Evolutionary conservation across 1,284 basidiomycete species (phyloP), one percentile per base, ranked within the genome.

Genomic region (Rhizoctonia solani): DNA sequence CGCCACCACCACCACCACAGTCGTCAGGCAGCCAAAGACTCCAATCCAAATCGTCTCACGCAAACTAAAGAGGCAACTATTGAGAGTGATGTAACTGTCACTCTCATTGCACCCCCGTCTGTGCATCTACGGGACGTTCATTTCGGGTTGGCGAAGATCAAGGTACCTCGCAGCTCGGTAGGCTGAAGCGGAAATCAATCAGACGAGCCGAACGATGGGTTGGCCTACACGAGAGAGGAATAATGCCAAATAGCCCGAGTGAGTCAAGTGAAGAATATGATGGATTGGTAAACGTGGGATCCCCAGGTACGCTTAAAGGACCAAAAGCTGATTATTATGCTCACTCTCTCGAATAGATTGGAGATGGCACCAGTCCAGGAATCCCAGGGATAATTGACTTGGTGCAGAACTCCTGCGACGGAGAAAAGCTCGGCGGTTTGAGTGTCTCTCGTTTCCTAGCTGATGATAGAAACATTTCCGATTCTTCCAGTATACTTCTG

Each of bases 61-160:
- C 13, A 9, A 6, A 9, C 8, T 16, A 32, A 16, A 16, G 27
- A 42, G 5, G 4, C 16, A 19, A 13, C 32, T 32, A 4, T n/a
- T 6, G 39, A 44, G 8, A 25, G 41, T 8, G 21, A 37, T 11
- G 11, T 4, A 25, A 32, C n/a, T 14, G 37, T 42, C 49, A 52
- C 34, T 11, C 53, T 63, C 37, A 53, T 63, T 19, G 59, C 49
- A 2, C 59, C 59, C 14, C 19, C 39, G 2, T 63, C 59, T 21
- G 23, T 53, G 19, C 47, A 49, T 9, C 29, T 53, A 3, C 37
- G 16, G 37, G 37, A 39, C 37, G 37, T 9, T 11, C 44, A 6
- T 46, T 39, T 8, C 37, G 37, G 16, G 16, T 39, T 16, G 16
- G 37, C 37, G 9, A 39, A 39, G 37, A 8, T 16, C 37, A 39